phyloP scores from a whole-genome alignment of 2,329 filamentous ascomycete species.

The Coniochaeta prunicola region DNA sequence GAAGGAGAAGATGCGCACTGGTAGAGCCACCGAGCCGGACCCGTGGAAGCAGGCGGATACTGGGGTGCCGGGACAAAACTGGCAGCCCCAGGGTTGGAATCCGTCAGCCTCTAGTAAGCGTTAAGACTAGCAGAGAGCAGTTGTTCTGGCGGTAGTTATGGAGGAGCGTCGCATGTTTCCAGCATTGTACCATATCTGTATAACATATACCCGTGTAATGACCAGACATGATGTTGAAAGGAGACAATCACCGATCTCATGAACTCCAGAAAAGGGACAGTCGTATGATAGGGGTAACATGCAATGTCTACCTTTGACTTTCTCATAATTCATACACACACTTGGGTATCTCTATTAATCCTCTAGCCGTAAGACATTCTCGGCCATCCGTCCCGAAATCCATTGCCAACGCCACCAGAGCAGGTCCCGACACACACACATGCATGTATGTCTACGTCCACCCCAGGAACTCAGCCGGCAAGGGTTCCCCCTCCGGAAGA shows the following conservation, averaged over 20 bases:
- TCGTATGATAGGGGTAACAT: background rate
- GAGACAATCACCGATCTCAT: background rate
- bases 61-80: background rate
- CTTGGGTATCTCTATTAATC: background rate
- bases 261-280: background rate
- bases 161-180: too few relatives aligned
- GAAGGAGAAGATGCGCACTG: background rate
- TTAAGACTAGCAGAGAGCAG: background rate
- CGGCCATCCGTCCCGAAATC: background rate
- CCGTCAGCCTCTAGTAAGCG: background rate
- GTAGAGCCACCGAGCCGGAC: background rate
- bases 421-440: background rate
- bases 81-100: background rate
- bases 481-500: background rate
- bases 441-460: background rate
- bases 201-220: background rate
- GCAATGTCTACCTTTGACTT: background rate
- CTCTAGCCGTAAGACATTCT: background rate
- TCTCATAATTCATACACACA: background rate
- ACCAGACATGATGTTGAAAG: background rate
- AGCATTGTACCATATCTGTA: background rate
- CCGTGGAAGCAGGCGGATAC: background rate
- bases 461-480: background rate
- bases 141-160: background rate
- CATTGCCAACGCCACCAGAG: background rate